Conservation (phyloP, 1,139 yeast species). For the Arxiozyma bovina region DNA sequence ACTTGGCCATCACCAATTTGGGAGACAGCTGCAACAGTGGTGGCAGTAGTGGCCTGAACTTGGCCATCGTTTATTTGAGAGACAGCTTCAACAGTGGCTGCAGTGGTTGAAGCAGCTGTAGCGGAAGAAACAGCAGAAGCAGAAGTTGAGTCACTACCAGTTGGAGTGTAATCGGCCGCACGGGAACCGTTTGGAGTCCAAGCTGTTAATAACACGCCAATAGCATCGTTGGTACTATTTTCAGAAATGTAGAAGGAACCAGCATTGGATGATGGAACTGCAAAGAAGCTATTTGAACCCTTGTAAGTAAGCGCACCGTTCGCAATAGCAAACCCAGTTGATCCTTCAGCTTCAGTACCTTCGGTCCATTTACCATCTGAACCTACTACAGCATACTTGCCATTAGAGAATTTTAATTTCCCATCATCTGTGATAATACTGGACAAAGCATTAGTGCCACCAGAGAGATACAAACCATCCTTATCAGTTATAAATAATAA, state of each 20-base stretch:
- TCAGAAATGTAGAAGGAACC: constrained; percentile 9
- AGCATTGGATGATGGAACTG: constrained; percentile 7
- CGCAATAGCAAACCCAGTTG: constrained; percentile 21
- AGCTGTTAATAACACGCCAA: constrained; percentile 10
- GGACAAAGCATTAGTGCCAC: not conserved
- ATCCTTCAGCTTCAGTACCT: constrained; percentile 14
- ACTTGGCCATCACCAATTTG: constrained; percentile 11
- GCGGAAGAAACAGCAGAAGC: constrained; percentile 8
- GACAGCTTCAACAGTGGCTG: constrained; percentile 3
- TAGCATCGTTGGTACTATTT: constrained; percentile 4
- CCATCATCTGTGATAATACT: constrained; percentile 8
- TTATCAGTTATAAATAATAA: constrained; percentile 14
- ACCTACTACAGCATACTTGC: constrained; percentile 20
- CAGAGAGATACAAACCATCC: constrained; percentile 2
- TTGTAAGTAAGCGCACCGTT: constrained; percentile 19
- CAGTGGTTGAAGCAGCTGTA: not conserved
- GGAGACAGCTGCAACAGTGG: constrained; percentile 5
- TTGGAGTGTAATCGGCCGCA: constrained; percentile 7
- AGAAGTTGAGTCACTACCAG: not conserved
- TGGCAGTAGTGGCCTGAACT: constrained; percentile 7
- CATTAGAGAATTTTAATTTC: constrained; percentile 17
- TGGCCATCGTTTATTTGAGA: constrained; percentile 11
- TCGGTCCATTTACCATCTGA: constrained; percentile 13
- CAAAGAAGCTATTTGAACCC: constrained; percentile 20
- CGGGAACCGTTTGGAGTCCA: constrained; percentile 6